Base-by-base conservation (phyloP, 2,329 filamentous ascomycete species). In the Penicillium sp. region DNA sequence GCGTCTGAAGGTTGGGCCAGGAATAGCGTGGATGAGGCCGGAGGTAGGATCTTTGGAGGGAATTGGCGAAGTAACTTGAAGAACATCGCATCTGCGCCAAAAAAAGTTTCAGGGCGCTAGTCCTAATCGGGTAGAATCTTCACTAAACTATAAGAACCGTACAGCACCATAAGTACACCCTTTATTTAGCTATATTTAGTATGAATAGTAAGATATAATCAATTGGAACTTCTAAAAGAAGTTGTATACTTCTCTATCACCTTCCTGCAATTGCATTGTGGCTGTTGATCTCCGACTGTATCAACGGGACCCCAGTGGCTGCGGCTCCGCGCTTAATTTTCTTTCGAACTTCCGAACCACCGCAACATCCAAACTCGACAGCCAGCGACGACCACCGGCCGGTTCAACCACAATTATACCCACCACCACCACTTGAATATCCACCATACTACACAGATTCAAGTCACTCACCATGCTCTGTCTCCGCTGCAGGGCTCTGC, bases 241-340 rank as follows among this genome's bases (percentile, higher is more conserved):
- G 4, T 22, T 28, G 6, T 40, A 13, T n/a, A 0, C 15, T 19
- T 42, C n/a, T 19, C 17, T 17, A 13, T 17, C 4, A 24, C 6
- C 24, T 33, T 42, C 1, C 5, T 26, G 37, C 9, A 56, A 28
- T 57, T 12, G 30, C 47, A 26, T 58, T 33, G 44, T 47, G 42
- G 55, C 26, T 45, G 47, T 56, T 37, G 3, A 13, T 26, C 28
- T 15, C 24, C 35, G 8, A 40, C 37, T 30, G 4, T 19, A 22
- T 30, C 47, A 64, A 56, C 63, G 67, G 70, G 72, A 71, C 68
- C 73, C 73, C 70, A n/a, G 73, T 73, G 72, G 72, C 66, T 72
- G 69, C 71, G 68, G 65, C 68, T 72, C 67, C 66, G 71, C 66
- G 67, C 69, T 73, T 73, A 70, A 71, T 72, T 75, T 75, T 75